phyloP scores from a whole-genome alignment of 1,139 yeast genomes.

The Candida anutae region DNA sequence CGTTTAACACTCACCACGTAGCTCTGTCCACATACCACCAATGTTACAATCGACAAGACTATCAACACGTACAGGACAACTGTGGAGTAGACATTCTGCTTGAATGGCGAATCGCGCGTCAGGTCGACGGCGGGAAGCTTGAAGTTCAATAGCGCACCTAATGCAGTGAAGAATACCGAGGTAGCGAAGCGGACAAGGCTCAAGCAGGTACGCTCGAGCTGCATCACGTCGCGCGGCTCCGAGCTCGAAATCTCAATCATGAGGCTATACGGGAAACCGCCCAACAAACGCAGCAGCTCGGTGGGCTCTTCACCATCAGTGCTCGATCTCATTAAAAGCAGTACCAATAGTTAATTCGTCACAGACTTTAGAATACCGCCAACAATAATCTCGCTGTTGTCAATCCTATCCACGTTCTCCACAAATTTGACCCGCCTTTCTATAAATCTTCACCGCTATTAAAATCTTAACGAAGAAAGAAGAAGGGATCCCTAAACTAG shows the following conservation, averaged over 20 bases:
- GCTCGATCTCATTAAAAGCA: no score
- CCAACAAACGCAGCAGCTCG: neutral
- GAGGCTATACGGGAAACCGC: constrained; percentile 15
- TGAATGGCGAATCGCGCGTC: constrained; percentile 2
- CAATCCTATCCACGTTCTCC: no score
- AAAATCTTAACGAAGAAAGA: no score
- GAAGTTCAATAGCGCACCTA: constrained; percentile 46
- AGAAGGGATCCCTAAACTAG: no score
- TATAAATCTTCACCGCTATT: no score
- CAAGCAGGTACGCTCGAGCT: constrained; percentile 52
- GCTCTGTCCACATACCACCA: constrained; percentile 34
- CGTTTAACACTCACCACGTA: constrained; percentile 41
- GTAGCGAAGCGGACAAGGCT: constrained; percentile 46
- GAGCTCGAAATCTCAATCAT: constrained; percentile 39
- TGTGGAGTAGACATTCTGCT: constrained; percentile 17
- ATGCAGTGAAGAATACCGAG: constrained; percentile 42
- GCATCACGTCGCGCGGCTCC: constrained; percentile 56
- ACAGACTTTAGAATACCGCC: no score
- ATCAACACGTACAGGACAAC: constrained; percentile 34
- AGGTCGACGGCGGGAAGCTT: constrained; percentile 28
- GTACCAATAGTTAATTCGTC: no score
- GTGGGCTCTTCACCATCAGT: neutral
- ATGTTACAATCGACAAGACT: constrained; percentile 29
- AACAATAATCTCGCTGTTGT: no score
- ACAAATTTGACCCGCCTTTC: no score